Base-by-base conservation (phyloP, 768 basidiomycete genomes). In the Solioccasus polychromus region DNA sequence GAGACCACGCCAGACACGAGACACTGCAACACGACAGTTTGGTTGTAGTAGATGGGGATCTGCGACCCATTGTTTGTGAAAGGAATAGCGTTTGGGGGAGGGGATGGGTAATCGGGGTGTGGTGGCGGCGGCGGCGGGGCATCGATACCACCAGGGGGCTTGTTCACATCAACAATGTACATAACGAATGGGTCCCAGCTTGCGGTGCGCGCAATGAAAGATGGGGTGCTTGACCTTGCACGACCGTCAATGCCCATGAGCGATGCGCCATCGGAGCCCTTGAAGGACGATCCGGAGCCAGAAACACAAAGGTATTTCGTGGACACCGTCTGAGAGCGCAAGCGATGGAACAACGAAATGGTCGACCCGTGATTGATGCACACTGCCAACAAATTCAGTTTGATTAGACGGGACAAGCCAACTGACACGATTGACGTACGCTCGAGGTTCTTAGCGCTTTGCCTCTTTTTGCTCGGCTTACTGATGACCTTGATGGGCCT, bases 401-500 rank as follows among this genome's bases (percentile, higher is more conserved):
- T 19, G 52, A 46, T 47, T 35, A 48, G 45, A 48, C 24, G 45
- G 45, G 47, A 39, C 35, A 35, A 44, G 19, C 39, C 42, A 44
- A 55, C 45, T 39, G 49, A 35, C 22, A 44, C 15, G 25, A 35
- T 24, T 41, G 26, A 77, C 93, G 73, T 63, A 94, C 92, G 71
- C 65, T 96, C 90, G 15, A 92, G 78, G 57, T 91, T 92, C 76
- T 95, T 95, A 36, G 87, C 89, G 61, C 86, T 91, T 67, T 92
- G 87, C 57, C 92, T 78, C 78, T 96, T 96, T 76, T 97, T 96
- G 72, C 89, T 92, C 4, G 95, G 95, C 67, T 97, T 98, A 70
- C 88, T 92, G 70, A 98, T 97, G 59, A 98, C 91, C 67, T 93
- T 94, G 75, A 98, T 97, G n/a, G 93, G 84, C 36, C 88, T 85